Evolutionary conservation across 768 basidiomycete genomes (phyloP), one percentile per base, ranked within the genome.

Genomic region (Kwoniella botswanensis): DNA sequence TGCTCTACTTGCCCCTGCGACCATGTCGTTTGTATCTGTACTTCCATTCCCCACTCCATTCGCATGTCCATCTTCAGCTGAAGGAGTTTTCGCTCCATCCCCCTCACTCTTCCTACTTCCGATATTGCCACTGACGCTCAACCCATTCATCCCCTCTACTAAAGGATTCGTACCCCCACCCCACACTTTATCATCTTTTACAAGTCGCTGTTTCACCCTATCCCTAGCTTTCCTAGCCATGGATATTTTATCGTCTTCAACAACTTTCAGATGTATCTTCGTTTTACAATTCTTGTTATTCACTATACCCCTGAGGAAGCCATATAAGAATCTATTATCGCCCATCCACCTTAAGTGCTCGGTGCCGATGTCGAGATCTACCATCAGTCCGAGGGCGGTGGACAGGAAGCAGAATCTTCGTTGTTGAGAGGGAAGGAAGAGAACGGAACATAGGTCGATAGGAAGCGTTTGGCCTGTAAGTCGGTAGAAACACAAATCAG

Each of bases 311-410:
- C 75, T 76, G 10, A 84, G 43, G 61, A 82, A 82, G 0, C 83
- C 83, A 43, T 75, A 67, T 13, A 82, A 52, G 74, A 84, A 84
- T 2, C 83, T 70, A 26, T 79, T 72, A 67, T 83, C 82, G 15
- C 83, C 83, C 78, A 84, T 78, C 83, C 83, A 84, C 3, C 83
- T 67, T 17, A 84, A 58, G 61, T 82, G 67, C 53, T 84, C 83
- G 7, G 83, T 84, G 4, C 82, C 83, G 71, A 75, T 73, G 68
- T 77, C 77, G 13, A 75, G 73, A 61, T 76, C 74, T 46, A 77
- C 78, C 78, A 83, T 83, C 17, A 84, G 65, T 1, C 83, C 83
- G 1, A 80, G 66, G 0, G 82, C 80, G 3, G 71, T 65, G 4
- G 75, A 70, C 62, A 84, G 73, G 78, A 82, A 83, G 0, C 74